A percentile compares a stretch with the other conserved stretches of the same genome.
Conservation (phyloP, 2,329 filamentous ascomycete genomes). For the Trichoderma sp. region DNA sequence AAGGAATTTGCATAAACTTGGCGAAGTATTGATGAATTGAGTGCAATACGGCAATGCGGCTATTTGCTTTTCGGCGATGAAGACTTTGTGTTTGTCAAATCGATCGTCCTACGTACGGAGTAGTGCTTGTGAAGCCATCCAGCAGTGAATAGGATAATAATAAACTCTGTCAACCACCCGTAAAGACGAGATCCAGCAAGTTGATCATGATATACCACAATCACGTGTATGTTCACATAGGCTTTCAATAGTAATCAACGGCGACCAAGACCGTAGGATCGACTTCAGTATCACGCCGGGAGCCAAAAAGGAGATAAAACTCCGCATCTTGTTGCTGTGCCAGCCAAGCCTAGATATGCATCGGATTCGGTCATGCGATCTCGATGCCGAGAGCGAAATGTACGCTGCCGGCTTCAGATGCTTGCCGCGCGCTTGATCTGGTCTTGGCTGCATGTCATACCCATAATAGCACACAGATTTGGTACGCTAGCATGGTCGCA, state of each 20-base stretch:
- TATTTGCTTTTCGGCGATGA: background rate
- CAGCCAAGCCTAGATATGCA: background rate
- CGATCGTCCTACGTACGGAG: background rate
- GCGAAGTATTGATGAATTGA: background rate
- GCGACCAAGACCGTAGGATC: background rate
- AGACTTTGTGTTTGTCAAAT: background rate
- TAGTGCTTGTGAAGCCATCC: background rate
- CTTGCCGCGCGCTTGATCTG: background rate
- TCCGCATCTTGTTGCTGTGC: background rate
- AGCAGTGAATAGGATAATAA: background rate
- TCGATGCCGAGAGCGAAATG: background rate
- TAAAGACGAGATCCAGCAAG: background rate
- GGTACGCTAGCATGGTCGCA: background rate
- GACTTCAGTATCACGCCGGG: accelerated
- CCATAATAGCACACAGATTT: background rate
- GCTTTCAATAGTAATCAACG: no score
- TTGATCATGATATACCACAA: background rate
- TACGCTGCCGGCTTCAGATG: background rate
- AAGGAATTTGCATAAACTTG: background rate
- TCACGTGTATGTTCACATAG: no score
- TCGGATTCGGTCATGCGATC: background rate
- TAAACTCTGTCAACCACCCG: background rate
- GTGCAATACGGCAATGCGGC: background rate
- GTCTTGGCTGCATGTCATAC: background rate
- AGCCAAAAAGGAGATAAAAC: background rate